These are phyloP conservation scores for Hygrocybe punicea DNA, from an alignment of 768 basidiomycete genomes.

Conservation along the genomic window DNA sequence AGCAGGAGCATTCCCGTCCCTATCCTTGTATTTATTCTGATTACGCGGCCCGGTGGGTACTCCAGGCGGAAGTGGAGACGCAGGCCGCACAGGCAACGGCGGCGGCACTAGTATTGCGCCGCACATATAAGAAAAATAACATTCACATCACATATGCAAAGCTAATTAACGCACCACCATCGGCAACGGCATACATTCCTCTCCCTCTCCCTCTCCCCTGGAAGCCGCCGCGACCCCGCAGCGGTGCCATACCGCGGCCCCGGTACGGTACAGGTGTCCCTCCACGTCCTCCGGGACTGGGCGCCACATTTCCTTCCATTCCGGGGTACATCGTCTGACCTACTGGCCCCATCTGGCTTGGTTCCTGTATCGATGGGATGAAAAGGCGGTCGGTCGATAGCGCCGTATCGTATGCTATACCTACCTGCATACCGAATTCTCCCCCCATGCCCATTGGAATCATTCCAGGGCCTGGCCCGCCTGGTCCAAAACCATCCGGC, in stretches of 20 bases:
- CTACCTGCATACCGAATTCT: conserved; percentile 74
- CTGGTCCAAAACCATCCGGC: conserved; percentile 43
- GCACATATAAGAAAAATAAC: neutral
- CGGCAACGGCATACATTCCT: conserved; percentile 37
- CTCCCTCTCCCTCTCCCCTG: conserved; percentile 39
- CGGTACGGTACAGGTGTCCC: conserved; percentile 37
- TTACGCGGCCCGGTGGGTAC: conserved; percentile 87
- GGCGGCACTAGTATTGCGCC: conserved; percentile 31
- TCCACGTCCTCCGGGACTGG: conserved; percentile 40
- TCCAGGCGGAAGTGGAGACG: conserved; percentile 80
- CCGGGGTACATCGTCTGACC: conserved; percentile 65
- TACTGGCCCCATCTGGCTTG: conserved; percentile 45
- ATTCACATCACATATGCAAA: neutral
- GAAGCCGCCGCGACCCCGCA: conserved; percentile 43
- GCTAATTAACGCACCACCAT: conserved; percentile 25
- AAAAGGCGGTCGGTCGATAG: no score
- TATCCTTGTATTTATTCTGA: conserved; percentile 87
- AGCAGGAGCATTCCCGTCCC: conserved; percentile 79
- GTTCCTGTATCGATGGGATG: conserved; percentile 42
- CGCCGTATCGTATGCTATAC: conserved; percentile 19
- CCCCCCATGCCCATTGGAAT: conserved; percentile 69
- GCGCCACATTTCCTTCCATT: conserved; percentile 51
- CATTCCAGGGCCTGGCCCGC: conserved; percentile 50
- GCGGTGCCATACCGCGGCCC: conserved; percentile 34
- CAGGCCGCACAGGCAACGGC: conserved; percentile 63